These are phyloP conservation scores for Evernia prunastri DNA, from an alignment of 495 filamentous ascomycete genomes.

Conservation along the genomic window DNA sequence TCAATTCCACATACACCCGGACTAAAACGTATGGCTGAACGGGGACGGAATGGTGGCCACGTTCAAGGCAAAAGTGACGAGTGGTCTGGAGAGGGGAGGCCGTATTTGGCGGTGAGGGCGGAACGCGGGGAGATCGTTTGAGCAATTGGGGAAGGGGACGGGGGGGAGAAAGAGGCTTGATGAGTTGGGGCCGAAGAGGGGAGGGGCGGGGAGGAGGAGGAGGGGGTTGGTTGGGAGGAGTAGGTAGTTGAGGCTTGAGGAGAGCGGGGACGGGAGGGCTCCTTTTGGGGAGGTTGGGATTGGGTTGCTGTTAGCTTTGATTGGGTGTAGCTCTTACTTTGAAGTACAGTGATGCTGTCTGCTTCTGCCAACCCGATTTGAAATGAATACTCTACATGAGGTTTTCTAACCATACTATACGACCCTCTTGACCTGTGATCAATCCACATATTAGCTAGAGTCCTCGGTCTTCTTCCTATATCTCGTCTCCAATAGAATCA, in stretches of 20 bases:
- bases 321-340: background rate
- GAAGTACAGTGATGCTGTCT: too few species aligned
- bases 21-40: too few species aligned
- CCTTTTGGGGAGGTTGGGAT: background rate
- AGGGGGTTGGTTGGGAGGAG: background rate
- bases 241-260: background rate
- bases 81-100: too few species aligned
- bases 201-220: too few species aligned
- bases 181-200: background rate
- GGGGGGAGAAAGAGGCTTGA: background rate
- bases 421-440: conserved; percentile 10
- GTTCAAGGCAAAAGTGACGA: too few species aligned
- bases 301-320: background rate
- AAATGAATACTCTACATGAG: background rate
- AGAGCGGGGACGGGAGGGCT: background rate
- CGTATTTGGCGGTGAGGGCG: too few species aligned
- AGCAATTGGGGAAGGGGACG: too few species aligned
- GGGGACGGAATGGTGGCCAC: too few species aligned
- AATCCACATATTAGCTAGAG: background rate
- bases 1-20: too few species aligned
- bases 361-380: background rate
- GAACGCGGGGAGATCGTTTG: too few species aligned
- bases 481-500: background rate
- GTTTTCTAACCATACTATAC: background rate
- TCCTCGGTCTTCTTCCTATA: background rate